A percentile compares a stretch with the other conserved stretches of the same genome.
Evolutionary conservation across 2,329 filamentous ascomycete species (phyloP).

Genomic region (Davidsoniella neocaledoniae): DNA sequence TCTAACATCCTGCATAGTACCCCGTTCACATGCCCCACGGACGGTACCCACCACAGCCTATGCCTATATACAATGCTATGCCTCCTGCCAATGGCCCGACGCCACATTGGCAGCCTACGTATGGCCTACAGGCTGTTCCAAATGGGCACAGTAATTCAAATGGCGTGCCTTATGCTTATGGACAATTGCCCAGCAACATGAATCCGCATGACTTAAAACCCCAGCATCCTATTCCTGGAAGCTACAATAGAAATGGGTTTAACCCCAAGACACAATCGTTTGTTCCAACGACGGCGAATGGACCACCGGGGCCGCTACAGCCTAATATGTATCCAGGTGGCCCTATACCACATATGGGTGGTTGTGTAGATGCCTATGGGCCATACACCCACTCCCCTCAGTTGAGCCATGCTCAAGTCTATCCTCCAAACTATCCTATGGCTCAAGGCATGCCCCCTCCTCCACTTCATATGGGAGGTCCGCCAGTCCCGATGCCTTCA

Average conservation of each 20-base stretch:
- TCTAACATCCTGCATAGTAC: neutral
- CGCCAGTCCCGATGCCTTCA: conserved; percentile 36
- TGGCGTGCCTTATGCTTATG: conserved; percentile 52
- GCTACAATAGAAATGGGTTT: conserved; percentile 70
- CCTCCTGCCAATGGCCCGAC: conserved; percentile 13
- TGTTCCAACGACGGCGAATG: conserved; percentile 38
- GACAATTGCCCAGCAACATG: conserved; percentile 55
- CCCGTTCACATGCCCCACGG: neutral
- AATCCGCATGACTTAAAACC: conserved; percentile 52
- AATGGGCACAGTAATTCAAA: conserved; percentile 13
- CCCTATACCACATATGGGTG: conserved; percentile 32
- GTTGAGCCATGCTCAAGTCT: conserved; percentile 23
- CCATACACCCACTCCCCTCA: conserved; percentile 29
- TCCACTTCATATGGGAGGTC: conserved; percentile 18
- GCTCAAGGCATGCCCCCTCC: conserved; percentile 17
- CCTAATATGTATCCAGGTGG: neutral
- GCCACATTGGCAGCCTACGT: conserved; percentile 20
- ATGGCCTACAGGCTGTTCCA: neutral
- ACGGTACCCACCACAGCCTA: neutral
- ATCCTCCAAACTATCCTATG: conserved; percentile 36
- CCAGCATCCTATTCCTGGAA: conserved; percentile 63
- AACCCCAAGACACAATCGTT: conserved; percentile 92
- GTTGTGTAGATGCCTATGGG: conserved; percentile 29
- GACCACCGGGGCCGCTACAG: conserved; percentile 23
- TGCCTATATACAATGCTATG: conserved; percentile 1